Evolutionary conservation across 305 asterid genomes (phyloP), one percentile per base, ranked within the genome.

Genomic region (Solanum aculeatissimum): DNA sequence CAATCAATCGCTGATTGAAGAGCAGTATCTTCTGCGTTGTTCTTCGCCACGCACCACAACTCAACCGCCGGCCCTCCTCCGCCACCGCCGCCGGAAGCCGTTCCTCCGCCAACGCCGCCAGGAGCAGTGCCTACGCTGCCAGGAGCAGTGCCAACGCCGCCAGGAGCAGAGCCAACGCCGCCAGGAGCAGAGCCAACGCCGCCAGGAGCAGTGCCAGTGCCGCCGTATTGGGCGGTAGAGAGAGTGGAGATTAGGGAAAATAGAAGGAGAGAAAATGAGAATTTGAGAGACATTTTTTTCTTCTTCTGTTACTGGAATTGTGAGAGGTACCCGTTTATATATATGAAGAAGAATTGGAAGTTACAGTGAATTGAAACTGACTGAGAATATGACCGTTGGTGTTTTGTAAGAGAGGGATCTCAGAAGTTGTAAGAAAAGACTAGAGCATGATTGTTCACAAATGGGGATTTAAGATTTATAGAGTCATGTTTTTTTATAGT

Each of bases 31-130:
- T 91, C 95, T 9, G 99, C 99, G 88, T 96, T 94, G 89, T 96
- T 96, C 91, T 94, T 94, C 4, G 98, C 98, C 82, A 96, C 99
- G 88, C 99, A 96, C 99, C 99, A 96, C 32, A 96, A 90, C 88
- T 94, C 92, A 87, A 87, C 74, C 43, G 88, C 7, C 38, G 29
- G 40, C 19, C 68, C 86, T 42, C 82, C 82, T 1, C 70, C 83
- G n/a, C 82, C 77, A 1, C 47, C 69, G 11, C 53, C 71, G 25
- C 80, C 35, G 1, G 71, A 25, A 35, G 49, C 2, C 35, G 47
- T 16, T 35, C 40, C 40, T 4, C 40, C 40, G 14, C 4, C 62
- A 57, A 47, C 49, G 25, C 57, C 82, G 1, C 27, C 5, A 7
- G 38, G 69, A 27, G 69, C 29, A 60, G 68, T 2, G 1, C 4